Percentiles rank a stretch among this genome's conserved stretches.
These are phyloP conservation scores for Thermoascus crustaceus DNA, from an alignment of 2,329 filamentous ascomycete species.

Conservation along the genomic window DNA sequence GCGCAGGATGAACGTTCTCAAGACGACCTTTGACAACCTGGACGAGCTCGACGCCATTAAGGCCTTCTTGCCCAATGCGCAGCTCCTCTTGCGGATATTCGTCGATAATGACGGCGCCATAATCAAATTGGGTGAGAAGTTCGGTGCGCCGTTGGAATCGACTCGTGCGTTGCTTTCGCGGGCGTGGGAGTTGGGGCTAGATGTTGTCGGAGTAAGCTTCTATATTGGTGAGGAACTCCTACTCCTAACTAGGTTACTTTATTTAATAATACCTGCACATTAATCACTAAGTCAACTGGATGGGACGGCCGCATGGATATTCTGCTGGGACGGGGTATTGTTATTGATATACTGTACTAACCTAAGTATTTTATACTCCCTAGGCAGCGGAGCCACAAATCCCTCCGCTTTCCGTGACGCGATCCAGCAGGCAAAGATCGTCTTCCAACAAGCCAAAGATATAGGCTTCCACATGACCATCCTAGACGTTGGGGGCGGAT, in stretches of 20 bases:
- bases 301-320: too few relatives aligned
- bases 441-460: conserved; percentile 10
- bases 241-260: too few relatives aligned
- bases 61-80: background rate
- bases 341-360: too few relatives aligned
- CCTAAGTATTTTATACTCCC: too few relatives aligned
- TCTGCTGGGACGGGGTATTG: too few relatives aligned
- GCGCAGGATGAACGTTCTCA: background rate
- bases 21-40: conserved; percentile 5
- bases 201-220: conserved; percentile 21
- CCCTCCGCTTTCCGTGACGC: conserved; percentile 12
- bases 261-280: too few relatives aligned
- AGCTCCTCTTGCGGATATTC: conserved; percentile 3
- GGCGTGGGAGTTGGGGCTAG: conserved; percentile 15
- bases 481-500: conserved; percentile 23
- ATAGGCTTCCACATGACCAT: conserved; percentile 12
- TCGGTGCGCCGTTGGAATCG: conserved; percentile 15
- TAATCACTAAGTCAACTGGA: too few relatives aligned
- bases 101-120: background rate
- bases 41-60: conserved; percentile 5
- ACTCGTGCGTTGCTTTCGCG: conserved; percentile 11
- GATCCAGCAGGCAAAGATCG: conserved; percentile 12
- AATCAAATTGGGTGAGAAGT: conserved; percentile 12
- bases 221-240: too few relatives aligned
- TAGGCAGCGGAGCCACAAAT: conserved; percentile 12